Evolutionary conservation across 208 protist species (phyloP).

Genomic region (Crithidia sp.): DNA sequence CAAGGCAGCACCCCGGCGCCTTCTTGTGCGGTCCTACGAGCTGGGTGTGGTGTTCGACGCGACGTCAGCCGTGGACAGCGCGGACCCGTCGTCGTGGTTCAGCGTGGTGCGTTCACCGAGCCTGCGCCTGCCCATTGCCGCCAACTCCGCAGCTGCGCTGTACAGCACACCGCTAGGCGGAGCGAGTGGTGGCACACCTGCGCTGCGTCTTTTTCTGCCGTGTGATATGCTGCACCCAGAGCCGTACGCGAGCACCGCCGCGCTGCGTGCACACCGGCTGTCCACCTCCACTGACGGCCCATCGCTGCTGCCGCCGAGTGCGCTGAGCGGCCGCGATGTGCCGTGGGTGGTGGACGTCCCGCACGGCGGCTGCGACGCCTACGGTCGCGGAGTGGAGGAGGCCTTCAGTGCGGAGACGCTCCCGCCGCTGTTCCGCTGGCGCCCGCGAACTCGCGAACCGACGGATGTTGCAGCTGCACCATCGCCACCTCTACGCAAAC

Average conservation of each 20-base stretch:
- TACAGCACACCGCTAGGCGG: constrained; percentile 24
- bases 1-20: constrained; percentile 16
- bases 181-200: no score
- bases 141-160: constrained; percentile 24
- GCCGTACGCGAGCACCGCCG: constrained; percentile 69
- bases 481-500: constrained; percentile 1
- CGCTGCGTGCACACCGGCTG: constrained; percentile 23
- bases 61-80: constrained; percentile 25
- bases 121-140: constrained; percentile 35
- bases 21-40: constrained; percentile 82
- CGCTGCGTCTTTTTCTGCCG: constrained; percentile 39
- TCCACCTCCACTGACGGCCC: not conserved
- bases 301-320: not conserved
- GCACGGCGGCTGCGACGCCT: constrained; percentile 59
- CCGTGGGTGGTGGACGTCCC: constrained; percentile 87
- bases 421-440: constrained; percentile 15
- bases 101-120: constrained; percentile 44
- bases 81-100: constrained; percentile 13
- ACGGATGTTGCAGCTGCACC: not conserved
- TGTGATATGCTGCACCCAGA: constrained; percentile 62
- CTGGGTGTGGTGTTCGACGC: constrained; percentile 83
- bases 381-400: constrained; percentile 41
- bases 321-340: constrained; percentile 48
- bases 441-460: not conserved
- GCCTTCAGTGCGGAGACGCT: constrained; percentile 24